Evolutionary conservation across 257 asterid genomes (phyloP).

Genomic region (Fraxinus quadrangulata): DNA sequence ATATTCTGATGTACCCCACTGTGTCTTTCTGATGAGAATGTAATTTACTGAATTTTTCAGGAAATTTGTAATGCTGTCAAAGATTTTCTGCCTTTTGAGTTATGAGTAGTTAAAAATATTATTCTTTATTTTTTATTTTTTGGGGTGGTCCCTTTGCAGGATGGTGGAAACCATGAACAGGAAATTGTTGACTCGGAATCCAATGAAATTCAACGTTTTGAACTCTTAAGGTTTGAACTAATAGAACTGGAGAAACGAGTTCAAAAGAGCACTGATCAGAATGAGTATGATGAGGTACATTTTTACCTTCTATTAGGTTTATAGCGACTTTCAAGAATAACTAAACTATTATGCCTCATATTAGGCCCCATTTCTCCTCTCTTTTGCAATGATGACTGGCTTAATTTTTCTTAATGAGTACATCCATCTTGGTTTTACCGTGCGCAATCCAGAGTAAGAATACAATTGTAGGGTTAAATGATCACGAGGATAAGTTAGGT

Average conservation of each 20-base stretch:
- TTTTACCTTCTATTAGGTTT: slow-evolving; percentile 15
- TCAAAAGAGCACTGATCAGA: slow-evolving; percentile 64
- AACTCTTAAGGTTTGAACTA: slow-evolving; percentile 69
- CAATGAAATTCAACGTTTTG: slow-evolving; percentile 78
- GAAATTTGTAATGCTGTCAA: not conserved
- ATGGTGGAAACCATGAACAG: slow-evolving; percentile 47
- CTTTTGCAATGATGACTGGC: not conserved
- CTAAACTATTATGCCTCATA: not conserved
- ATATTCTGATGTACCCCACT: slow-evolving; percentile 14
- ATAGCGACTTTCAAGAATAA: not conserved
- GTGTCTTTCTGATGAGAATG: slow-evolving; percentile 9
- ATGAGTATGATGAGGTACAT: slow-evolving; percentile 68
- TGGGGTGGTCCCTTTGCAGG: slow-evolving; percentile 37
- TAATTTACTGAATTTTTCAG: too few relatives aligned
- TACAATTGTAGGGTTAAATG: not conserved
- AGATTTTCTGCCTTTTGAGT: not conserved
- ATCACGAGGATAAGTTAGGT: not conserved
- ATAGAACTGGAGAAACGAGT: slow-evolving; percentile 93
- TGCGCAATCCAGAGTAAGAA: not conserved
- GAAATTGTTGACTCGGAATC: slow-evolving; percentile 50
- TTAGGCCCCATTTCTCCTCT: not conserved
- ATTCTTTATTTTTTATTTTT: not conserved
- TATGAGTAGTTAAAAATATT: not conserved
- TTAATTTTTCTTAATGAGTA: not conserved
- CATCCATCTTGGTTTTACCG: not conserved